Evolutionary conservation across 2,329 filamentous ascomycete genomes (phyloP), one percentile per base, ranked within the genome.

Genomic region (Aspergillus terreus): DNA sequence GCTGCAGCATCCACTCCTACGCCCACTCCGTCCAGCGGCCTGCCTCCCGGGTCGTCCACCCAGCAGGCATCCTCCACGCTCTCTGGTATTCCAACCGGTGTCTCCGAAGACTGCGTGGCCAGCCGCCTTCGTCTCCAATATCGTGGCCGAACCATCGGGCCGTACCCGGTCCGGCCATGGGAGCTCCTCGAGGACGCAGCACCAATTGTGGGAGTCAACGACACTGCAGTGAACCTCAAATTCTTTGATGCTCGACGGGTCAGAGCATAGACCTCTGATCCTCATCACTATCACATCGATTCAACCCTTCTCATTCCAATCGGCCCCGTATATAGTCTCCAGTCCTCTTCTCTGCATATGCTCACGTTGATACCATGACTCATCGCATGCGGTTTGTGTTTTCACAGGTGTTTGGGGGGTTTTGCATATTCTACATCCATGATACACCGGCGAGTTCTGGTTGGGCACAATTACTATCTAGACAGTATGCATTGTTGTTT

Each of bases 121-220:
- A 66, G 64, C 46, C 65, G 66, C 25, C 65, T 74, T 35, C 68
- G 68, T 38, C 57, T 74, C 36, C 70, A 75, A 52, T 62, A 68
- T 30, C 66, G 66, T 25, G 70, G 70, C 9, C 66, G 67, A 19
- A 52, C 64, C 4, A 52, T 69, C 32, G 71, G 70, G 2, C 55
- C 68, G 2, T 74, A 67, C 46, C 65, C 66, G 2, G 55, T 71
- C 9, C 69, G 69, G 19, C 68, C 68, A 25, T 76, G 74, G 74
- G 74, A 76, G 52, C 66, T 76, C 50, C 63, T 76, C 21, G 71
- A 73, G 55, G 74, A 76, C 51, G 69, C 74, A 10, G 72, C 74
- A 15, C 74, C 74, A 1, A 66, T 74, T 15, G 58, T 71, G 19
- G 71, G 73, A 21, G 61, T 64, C n/a, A 76, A 76, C 52, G 74